Conservation (phyloP, 768 basidiomycete species). For the Hericium alpestre region DNA sequence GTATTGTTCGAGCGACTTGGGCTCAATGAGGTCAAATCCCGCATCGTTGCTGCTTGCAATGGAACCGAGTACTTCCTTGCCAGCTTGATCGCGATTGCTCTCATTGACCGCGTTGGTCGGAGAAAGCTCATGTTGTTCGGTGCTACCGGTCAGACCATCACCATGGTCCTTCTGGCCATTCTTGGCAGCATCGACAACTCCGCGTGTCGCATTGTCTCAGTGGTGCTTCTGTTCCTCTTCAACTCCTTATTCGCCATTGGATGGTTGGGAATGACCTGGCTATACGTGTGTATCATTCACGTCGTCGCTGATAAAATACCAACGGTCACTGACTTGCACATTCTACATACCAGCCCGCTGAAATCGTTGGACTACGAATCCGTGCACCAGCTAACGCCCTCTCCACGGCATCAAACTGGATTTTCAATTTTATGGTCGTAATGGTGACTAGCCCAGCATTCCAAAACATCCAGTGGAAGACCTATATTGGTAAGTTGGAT, state of each 20-base stretch:
- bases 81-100: constrained; percentile 58
- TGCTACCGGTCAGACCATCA: constrained; percentile 45
- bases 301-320: neutral
- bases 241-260: constrained; percentile 63
- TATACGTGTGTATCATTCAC: constrained; percentile 36
- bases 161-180: constrained; percentile 51
- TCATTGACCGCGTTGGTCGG: constrained; percentile 66
- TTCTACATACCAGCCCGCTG: constrained; percentile 36
- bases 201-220: constrained; percentile 39
- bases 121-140: constrained; percentile 65
- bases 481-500: constrained; percentile 38
- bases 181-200: constrained; percentile 41
- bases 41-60: constrained; percentile 56
- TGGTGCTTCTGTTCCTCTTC: constrained; percentile 56
- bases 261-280: constrained; percentile 65
- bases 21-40: constrained; percentile 43
- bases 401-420: constrained; percentile 43
- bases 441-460: constrained; percentile 56
- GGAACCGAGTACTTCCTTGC: constrained; percentile 66
- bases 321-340: neutral
- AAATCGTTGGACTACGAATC: constrained; percentile 52
- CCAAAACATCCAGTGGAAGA: constrained; percentile 46
- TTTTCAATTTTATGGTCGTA: constrained; percentile 49
- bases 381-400: constrained; percentile 57
- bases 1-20: constrained; percentile 50